Base-by-base conservation (phyloP, 2,329 filamentous ascomycete genomes). In the Colletotrichum sp. region DNA sequence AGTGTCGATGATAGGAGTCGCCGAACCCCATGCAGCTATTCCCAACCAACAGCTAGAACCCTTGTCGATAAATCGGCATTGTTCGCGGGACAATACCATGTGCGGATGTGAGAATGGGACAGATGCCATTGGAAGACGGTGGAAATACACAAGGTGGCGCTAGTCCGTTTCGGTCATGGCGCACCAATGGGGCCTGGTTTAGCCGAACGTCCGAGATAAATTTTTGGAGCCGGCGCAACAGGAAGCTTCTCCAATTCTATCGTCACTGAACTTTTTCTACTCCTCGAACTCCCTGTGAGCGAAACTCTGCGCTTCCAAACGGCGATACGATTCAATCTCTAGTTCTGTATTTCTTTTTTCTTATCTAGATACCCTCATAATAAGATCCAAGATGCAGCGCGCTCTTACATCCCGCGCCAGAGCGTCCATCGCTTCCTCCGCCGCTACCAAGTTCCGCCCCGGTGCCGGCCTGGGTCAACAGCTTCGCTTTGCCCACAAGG, bases 401-500 rank as follows among this genome's bases (percentile, higher is more conserved):
- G 96, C 96, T 88, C 91, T 99, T 84, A 92, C 94, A 85, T 95
- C 95, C 82, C 91, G 92, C 85, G 90, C 94, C 83, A 91, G 95
- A 89, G 93, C 95, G 85, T 94, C 95, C 81, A 92, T 93, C 90
- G 92, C 96, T 82, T 94, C 93, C 79, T 91, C 94, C 84, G 91
- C 90, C 85, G 88, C 92, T 80, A 87, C 88, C 81, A 92, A 91
- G 84, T 90, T 93, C 85, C 92, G 93, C 82, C 89, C 93, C 77
- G 87, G 89, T 82, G 87, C 91, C 82, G 90, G 91, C 81, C 86
- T 95, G 82, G 90, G 95, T 81, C 95, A 98, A 87, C 96, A 98
- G 90, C 92, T 98, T 86, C 93, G 97, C 85, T 99, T 98, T 86
- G 95, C 96, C 80, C 96, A 98, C 92, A 98, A 98, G 95, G 96